Conservation (phyloP, 1,284 basidiomycete genomes). For the Irpex sp. region DNA sequence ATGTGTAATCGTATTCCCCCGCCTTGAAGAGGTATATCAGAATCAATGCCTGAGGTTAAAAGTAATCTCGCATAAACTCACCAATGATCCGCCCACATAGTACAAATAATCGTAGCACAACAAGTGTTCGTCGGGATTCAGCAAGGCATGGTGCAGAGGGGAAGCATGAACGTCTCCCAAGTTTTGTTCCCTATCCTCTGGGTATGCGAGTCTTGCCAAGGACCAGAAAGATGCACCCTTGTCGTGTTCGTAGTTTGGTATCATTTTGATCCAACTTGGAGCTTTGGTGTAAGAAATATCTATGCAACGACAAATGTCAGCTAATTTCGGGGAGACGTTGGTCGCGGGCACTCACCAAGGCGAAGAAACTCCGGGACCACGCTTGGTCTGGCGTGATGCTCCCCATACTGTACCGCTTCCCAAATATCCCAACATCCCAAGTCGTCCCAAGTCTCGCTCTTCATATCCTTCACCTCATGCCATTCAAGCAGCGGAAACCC, state of each 20-base stretch:
- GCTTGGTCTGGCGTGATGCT: constrained; percentile 44
- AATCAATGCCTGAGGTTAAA: not conserved
- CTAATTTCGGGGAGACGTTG: not conserved
- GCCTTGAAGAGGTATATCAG: constrained; percentile 22
- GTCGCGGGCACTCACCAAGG: constrained; percentile 38
- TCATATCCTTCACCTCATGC: constrained; percentile 36
- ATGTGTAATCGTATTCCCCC: constrained; percentile 42
- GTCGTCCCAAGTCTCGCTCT: constrained; percentile 39
- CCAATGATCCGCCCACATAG: constrained; percentile 37
- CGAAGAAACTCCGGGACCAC: constrained; percentile 39
- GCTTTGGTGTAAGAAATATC: constrained; percentile 48
- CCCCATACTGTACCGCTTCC: constrained; percentile 46
- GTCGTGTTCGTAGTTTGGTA: constrained; percentile 35
- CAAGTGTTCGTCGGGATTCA: constrained; percentile 49
- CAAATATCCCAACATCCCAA: constrained; percentile 70
- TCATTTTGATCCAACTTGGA: constrained; percentile 39
- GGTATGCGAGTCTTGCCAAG: constrained; percentile 43
- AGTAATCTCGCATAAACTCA: constrained; percentile 12
- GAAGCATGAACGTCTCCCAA: constrained; percentile 34
- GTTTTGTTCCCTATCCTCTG: constrained; percentile 33
- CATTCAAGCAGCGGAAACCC: constrained; percentile 37
- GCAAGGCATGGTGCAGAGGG: constrained; percentile 25
- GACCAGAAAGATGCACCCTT: constrained; percentile 43
- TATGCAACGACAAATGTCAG: constrained; percentile 15
- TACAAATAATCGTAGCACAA: constrained; percentile 55